Percentiles rank a stretch among this genome's conserved stretches.
Evolutionary conservation across 768 basidiomycete genomes (phyloP).

Genomic region (Tylopilus balloui): DNA sequence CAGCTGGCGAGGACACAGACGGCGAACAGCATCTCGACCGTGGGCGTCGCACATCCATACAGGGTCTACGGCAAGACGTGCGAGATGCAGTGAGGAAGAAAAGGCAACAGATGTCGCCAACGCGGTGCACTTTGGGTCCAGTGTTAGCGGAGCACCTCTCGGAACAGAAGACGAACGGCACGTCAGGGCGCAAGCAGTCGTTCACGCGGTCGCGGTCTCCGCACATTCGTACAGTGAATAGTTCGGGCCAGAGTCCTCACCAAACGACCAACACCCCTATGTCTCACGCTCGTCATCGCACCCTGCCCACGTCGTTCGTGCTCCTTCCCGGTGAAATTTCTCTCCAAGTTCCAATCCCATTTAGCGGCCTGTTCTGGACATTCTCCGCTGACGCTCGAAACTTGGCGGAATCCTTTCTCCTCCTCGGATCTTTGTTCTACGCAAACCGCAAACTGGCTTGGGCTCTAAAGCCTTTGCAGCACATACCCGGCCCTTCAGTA

Average conservation of each 20-base stretch:
- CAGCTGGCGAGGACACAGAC: slow-evolving; percentile 58
- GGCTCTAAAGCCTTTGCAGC: slow-evolving; percentile 9
- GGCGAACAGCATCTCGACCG: slow-evolving; percentile 41
- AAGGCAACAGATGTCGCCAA: slow-evolving; percentile 23
- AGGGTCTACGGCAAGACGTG: slow-evolving; percentile 26
- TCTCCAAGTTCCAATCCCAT: slow-evolving; percentile 42
- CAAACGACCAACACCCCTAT: slow-evolving; percentile 38
- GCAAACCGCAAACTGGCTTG: slow-evolving; percentile 41
- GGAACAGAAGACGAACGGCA: slow-evolving; percentile 34
- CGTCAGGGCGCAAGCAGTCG: slow-evolving; percentile 37
- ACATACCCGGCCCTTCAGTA: slow-evolving; percentile 39
- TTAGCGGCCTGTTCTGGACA: slow-evolving; percentile 36
- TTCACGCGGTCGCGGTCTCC: slow-evolving; percentile 78
- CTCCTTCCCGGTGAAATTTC: slow-evolving; percentile 49
- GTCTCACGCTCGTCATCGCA: slow-evolving; percentile 40
- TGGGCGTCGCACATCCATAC: slow-evolving; percentile 39
- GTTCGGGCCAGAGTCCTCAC: slow-evolving; percentile 35
- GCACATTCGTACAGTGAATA: slow-evolving; percentile 35
- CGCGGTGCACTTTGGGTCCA: slow-evolving; percentile 24
- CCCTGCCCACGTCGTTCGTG: slow-evolving; percentile 18
- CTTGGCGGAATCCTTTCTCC: slow-evolving; percentile 58
- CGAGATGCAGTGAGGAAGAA: slow-evolving; percentile 28
- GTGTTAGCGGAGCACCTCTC: slow-evolving; percentile 21
- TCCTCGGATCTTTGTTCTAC: slow-evolving; percentile 59
- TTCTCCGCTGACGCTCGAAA: slow-evolving; percentile 61